Percentiles rank a stretch among this genome's conserved stretches.
These are phyloP conservation scores for Canavalia ensiformis DNA, from an alignment of 306 rosid genomes.

Conservation along the genomic window DNA sequence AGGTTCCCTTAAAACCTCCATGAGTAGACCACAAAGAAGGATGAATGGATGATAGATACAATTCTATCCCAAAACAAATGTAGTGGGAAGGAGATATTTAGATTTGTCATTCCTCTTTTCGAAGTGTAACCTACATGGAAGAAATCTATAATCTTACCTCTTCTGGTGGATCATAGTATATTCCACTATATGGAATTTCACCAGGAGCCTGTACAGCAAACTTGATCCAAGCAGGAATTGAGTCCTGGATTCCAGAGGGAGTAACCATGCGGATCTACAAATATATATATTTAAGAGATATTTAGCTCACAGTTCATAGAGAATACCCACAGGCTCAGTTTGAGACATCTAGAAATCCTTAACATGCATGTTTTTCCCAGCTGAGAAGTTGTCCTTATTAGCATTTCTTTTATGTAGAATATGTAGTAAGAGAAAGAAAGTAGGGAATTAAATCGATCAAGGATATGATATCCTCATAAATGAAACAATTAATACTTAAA, in stretches of 20 bases:
- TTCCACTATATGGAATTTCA: constrained; percentile 90
- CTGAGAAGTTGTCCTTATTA: neutral
- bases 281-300: constrained; percentile 29
- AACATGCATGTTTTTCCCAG: constrained; percentile 13
- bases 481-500: constrained; percentile 30
- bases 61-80: constrained; percentile 21
- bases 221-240: constrained; percentile 98
- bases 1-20: constrained; percentile 39
- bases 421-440: constrained; percentile 13
- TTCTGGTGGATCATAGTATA: constrained; percentile 99
- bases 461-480: constrained; percentile 30
- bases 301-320: constrained; percentile 44
- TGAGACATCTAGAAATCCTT: constrained; percentile 39
- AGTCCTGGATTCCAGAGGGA: constrained; percentile 95
- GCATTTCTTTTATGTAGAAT: constrained; percentile 13
- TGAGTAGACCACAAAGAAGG: constrained; percentile 27
- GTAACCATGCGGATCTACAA: constrained; percentile 92
- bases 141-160: constrained; percentile 66
- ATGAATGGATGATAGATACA: constrained; percentile 28
- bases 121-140: constrained; percentile 36
- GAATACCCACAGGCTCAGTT: constrained; percentile 33
- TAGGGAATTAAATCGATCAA: constrained; percentile 12
- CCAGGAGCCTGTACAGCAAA: constrained; percentile 93
- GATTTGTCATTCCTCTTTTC: constrained; percentile 3
- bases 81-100: constrained; percentile 21